Base-by-base conservation (phyloP, 176 grass and related monocot species). In the Echinochloa phyllopogon region DNA sequence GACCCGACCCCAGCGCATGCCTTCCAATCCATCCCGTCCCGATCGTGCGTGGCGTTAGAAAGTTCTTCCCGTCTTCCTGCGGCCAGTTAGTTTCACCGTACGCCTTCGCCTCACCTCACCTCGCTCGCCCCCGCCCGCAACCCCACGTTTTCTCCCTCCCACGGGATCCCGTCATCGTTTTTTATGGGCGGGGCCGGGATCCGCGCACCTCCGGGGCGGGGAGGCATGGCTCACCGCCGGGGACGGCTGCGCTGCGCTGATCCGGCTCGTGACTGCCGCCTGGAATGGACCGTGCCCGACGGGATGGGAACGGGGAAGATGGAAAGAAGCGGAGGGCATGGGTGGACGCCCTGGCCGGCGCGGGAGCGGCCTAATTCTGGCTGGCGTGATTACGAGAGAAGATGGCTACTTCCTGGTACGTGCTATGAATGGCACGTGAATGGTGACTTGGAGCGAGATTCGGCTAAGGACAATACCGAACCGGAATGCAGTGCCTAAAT, bases 51-150 rank as follows among this genome's bases (percentile, higher is more conserved):
- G 45, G 17, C 36, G 65, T 65, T 36, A 47, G 84, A 90, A 90
- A 25, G 80, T 90, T 90, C 84, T 73, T 6, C 67, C 7, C 49
- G 16, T 52, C 88, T 87, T 82, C 65, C 17, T 23, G 20, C 58
- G 36, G 3, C 2, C 36, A 2, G 24, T n/a, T 44, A 18, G 4
- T 24, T 13, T 65, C 83, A 33, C 44, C 44, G 70, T 10, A 16
- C 36, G 15, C 23, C 66, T 81, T 59, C 69, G 6, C 65, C 78
- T 40, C 53, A 16, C 63, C 63, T 11, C 71, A 16, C 63, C 63
- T 11, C 71, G 17, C 13, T 14, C 82, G 6, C n/a, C 16, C 16
- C 47, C 71, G 17, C 18, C 21, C 82, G 6, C n/a, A 10, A 16
- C 47, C 72, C 23, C 56, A 45, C 66, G 76, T 86, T 79, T 79